A percentile compares a stretch with the other conserved stretches of the same genome.
These are phyloP conservation scores for Phoma sp. DNA, from an alignment of 2,329 filamentous ascomycete species.

Conservation along the genomic window DNA sequence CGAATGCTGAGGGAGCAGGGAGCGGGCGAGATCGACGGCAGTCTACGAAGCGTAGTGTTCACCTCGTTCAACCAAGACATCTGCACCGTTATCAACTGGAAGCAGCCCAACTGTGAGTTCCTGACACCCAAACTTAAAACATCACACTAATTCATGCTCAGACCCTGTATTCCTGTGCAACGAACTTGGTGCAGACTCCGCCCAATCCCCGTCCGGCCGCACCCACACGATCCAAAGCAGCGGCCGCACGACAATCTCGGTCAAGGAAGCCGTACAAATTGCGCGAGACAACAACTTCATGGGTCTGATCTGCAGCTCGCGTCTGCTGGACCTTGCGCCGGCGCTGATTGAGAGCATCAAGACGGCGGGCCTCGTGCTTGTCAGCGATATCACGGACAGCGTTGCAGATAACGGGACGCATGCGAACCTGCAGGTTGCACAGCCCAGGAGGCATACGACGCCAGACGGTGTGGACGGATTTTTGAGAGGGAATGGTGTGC, in stretches of 20 bases:
- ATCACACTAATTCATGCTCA: slow-evolving; percentile 39
- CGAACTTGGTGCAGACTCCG: slow-evolving; percentile 75
- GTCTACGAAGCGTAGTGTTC: slow-evolving; percentile 88
- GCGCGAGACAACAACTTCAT: slow-evolving; percentile 98
- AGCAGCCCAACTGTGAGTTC: slow-evolving; percentile 86
- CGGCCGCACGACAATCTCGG: slow-evolving; percentile 78
- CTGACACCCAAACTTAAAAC: background rate
- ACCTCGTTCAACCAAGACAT: slow-evolving; percentile 90
- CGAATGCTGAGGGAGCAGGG: slow-evolving; percentile 70
- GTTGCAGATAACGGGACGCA: slow-evolving; percentile 42
- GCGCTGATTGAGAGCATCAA: slow-evolving; percentile 93
- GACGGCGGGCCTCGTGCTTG: slow-evolving; percentile 88
- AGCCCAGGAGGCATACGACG: slow-evolving; percentile 55
- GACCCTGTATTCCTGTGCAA: slow-evolving; percentile 95
- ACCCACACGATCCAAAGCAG: slow-evolving; percentile 62
- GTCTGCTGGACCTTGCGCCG: slow-evolving; percentile 83
- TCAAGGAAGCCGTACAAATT: slow-evolving; percentile 93
- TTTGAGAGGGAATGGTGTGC: slow-evolving; percentile 82
- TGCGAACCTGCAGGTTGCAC: slow-evolving; percentile 51
- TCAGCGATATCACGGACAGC: slow-evolving; percentile 80
- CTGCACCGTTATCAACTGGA: slow-evolving; percentile 97
- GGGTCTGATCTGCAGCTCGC: slow-evolving; percentile 90
- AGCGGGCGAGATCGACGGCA: slow-evolving; percentile 62
- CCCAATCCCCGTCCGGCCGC: slow-evolving; percentile 40
- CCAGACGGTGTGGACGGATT: slow-evolving; percentile 88